A percentile compares a stretch with the other conserved stretches of the same genome.
Evolutionary conservation across 2,329 filamentous ascomycete species (phyloP).

Genomic region (Dactylellina haptotyla): DNA sequence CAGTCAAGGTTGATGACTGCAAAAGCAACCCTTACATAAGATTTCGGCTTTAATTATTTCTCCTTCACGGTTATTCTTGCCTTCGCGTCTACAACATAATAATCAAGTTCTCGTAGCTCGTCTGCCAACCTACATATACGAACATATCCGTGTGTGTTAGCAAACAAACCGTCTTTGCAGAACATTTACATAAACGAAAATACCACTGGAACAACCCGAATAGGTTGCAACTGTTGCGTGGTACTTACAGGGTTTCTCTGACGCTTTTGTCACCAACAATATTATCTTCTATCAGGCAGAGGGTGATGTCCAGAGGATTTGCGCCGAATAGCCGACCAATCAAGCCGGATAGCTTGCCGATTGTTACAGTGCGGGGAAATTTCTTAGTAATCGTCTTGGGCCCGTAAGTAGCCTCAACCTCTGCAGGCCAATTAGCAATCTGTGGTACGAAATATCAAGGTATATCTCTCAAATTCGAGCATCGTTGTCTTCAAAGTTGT

Average conservation of each 20-base stretch:
- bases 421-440: constrained; percentile 36
- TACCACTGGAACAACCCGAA: constrained; percentile 7
- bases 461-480: constrained; percentile 1
- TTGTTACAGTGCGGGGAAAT: constrained; percentile 52
- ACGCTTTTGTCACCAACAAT: constrained; percentile 27
- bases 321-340: constrained; percentile 48
- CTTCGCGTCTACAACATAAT: constrained; percentile 43
- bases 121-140: constrained; percentile 33
- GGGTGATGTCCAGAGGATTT: constrained; percentile 44
- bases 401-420: constrained; percentile 24
- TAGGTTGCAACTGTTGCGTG: constrained; percentile 30
- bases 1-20: neutral
- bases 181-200: constrained; percentile 23
- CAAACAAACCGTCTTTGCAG: neutral
- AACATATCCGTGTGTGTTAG: constrained; percentile 29
- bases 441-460: neutral
- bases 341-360: constrained; percentile 48
- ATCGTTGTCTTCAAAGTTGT: constrained; percentile 6
- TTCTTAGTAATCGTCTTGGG: constrained; percentile 48
- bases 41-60: constrained; percentile 15
- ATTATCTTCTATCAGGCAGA: constrained; percentile 44
- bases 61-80: constrained; percentile 39
- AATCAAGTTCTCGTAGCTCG: constrained; percentile 50
- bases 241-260: constrained; percentile 51
- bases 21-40: constrained; percentile 21